Percentiles rank a stretch among this genome's conserved stretches.
phyloP scores from a whole-genome alignment of 352 stramenopile species.

The Phytophthora citrophthora region DNA sequence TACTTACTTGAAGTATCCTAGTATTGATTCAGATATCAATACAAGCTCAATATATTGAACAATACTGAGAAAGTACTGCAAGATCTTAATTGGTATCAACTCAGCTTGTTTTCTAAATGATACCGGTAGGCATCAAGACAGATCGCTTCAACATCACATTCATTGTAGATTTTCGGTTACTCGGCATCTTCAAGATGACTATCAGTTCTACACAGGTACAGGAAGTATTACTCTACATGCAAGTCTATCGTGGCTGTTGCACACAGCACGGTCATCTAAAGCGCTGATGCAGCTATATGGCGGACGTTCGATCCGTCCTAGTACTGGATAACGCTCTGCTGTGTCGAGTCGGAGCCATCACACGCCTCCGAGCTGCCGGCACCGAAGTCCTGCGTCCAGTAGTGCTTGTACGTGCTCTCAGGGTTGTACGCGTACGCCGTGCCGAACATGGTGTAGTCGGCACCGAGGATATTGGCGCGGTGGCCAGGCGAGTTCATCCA shows the following conservation, averaged over 20 bases:
- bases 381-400: slow-evolving; percentile 63
- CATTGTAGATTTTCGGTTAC: background rate
- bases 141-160: background rate
- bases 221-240: background rate
- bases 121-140: too few species aligned
- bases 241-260: background rate
- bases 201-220: background rate
- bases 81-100: too few species aligned
- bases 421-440: slow-evolving; percentile 35
- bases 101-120: too few species aligned
- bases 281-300: background rate
- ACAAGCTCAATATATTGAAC: too few species aligned
- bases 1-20: too few species aligned
- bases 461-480: slow-evolving; percentile 31
- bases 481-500: slow-evolving; percentile 36
- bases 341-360: slow-evolving; percentile 14
- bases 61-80: too few species aligned
- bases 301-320: slow-evolving; percentile 14
- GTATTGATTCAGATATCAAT: too few species aligned
- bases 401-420: slow-evolving; percentile 36
- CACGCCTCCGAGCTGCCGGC: slow-evolving; percentile 28
- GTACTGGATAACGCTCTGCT: background rate
- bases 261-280: slow-evolving; percentile 1
- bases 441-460: slow-evolving; percentile 42
- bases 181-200: slow-evolving; percentile 8